phyloP scores from a whole-genome alignment of 179 eudicot genomes.

The Silene vulgaris region DNA sequence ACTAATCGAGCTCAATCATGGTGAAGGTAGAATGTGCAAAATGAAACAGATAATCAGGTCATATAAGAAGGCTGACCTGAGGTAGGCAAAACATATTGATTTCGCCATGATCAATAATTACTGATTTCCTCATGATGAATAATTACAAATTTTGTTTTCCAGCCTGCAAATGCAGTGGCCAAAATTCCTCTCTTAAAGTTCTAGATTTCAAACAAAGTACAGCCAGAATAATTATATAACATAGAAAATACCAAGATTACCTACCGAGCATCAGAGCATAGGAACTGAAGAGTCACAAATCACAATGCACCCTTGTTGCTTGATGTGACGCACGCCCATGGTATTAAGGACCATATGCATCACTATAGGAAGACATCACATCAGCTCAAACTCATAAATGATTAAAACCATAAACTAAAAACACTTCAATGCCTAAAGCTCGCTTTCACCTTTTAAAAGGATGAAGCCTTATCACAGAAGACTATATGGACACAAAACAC shows the following conservation, averaged over 20 bases:
- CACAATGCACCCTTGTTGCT: not conserved
- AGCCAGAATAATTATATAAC: conserved; percentile 1
- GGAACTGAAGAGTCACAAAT: not conserved
- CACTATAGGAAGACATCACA: not conserved
- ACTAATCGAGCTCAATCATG: not conserved
- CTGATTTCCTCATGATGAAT: no score
- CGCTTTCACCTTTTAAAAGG: conserved; percentile 6
- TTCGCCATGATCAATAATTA: not conserved
- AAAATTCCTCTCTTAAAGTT: not conserved
- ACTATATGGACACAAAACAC: not conserved
- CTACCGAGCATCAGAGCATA: not conserved
- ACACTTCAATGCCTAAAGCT: not conserved
- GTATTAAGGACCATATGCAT: not conserved
- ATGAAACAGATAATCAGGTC: not conserved
- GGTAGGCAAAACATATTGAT: not conserved
- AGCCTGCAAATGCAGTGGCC: not conserved
- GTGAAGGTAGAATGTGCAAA: not conserved
- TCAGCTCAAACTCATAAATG: not conserved
- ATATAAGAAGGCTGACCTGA: not conserved
- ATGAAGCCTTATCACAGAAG: not conserved
- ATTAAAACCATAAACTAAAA: not conserved
- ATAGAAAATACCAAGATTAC: not conserved
- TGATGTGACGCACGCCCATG: not conserved
- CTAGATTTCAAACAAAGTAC: no score
- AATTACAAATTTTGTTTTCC: not conserved